These are phyloP conservation scores for Rugonectria rugulosa DNA, from an alignment of 2,329 filamentous ascomycete species.

Conservation along the genomic window DNA sequence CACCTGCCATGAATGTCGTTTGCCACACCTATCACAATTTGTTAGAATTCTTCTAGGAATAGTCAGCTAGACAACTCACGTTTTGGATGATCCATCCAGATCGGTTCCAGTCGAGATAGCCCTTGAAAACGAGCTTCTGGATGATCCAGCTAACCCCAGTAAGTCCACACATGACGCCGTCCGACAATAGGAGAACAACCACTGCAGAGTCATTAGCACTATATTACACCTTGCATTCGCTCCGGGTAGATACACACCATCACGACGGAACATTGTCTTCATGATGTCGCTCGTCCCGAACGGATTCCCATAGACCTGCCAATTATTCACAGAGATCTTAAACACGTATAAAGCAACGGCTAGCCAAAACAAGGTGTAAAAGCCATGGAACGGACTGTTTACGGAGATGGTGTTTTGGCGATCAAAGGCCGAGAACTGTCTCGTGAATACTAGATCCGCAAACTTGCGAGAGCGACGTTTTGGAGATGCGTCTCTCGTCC, in stretches of 20 bases:
- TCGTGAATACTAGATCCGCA: slow-evolving; percentile 70
- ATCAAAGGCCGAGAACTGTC: slow-evolving; percentile 78
- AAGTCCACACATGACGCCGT: slow-evolving; percentile 72
- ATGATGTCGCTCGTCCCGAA: slow-evolving; percentile 77
- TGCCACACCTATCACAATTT: slow-evolving; percentile 68
- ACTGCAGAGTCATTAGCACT: slow-evolving; percentile 44
- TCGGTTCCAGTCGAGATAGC: slow-evolving; percentile 71
- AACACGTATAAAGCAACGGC: slow-evolving; percentile 71
- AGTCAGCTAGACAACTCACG: slow-evolving; percentile 44
- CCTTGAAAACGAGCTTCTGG: slow-evolving; percentile 66
- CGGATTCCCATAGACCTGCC: slow-evolving; percentile 70
- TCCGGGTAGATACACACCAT: slow-evolving; percentile 45
- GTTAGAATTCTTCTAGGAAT: background rate
- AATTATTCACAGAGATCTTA: slow-evolving; percentile 73
- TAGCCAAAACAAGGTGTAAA: slow-evolving; percentile 83
- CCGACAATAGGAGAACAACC: slow-evolving; percentile 65
- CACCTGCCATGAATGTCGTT: slow-evolving; percentile 64
- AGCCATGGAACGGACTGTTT: slow-evolving; percentile 78
- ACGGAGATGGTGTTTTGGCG: slow-evolving; percentile 70
- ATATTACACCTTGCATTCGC: background rate
- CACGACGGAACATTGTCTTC: slow-evolving; percentile 67
- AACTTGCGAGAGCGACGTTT: slow-evolving; percentile 41
- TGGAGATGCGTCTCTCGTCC: slow-evolving; percentile 29
- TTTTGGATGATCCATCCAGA: slow-evolving; percentile 79
- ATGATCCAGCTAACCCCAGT: slow-evolving; percentile 72